These are phyloP conservation scores for Pleurozium schreberi DNA, from an alignment of 225 moss, liverwort and hornwort species.

Conservation along the genomic window DNA sequence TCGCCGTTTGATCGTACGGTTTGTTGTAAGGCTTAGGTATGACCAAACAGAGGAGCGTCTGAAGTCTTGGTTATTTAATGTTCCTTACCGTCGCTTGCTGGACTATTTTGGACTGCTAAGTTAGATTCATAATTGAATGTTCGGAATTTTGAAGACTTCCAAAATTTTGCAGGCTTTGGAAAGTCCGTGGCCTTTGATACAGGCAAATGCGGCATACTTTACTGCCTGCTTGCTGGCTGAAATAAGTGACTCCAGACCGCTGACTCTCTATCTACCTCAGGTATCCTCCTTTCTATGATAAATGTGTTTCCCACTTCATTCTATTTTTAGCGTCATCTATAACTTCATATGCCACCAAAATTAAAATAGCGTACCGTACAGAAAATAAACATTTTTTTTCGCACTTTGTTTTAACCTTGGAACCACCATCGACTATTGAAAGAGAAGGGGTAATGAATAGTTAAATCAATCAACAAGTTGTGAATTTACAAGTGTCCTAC, in stretches of 20 bases:
- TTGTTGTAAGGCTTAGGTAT: neutral
- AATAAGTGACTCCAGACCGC: constrained; percentile 59
- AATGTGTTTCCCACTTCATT: neutral
- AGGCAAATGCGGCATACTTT: constrained; percentile 96
- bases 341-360: neutral
- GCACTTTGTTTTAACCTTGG: neutral
- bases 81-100: neutral
- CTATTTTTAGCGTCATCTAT: neutral
- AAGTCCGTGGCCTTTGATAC: constrained; percentile 94
- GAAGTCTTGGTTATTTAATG: neutral
- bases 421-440: neutral
- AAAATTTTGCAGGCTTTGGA: constrained; percentile 78
- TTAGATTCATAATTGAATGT: neutral
- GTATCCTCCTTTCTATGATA: constrained; percentile 16
- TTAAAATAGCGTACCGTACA: neutral
- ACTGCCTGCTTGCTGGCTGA: constrained; percentile 82
- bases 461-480: neutral
- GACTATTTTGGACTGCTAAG: neutral
- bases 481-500: neutral
- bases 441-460: neutral
- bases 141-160: neutral
- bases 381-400: too few relatives aligned
- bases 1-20: neutral
- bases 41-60: neutral
- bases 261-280: constrained; percentile 80